Percentiles rank a stretch among this genome's conserved stretches.
Evolutionary conservation across 352 stramenopile species (phyloP).

Genomic region (Pythium rhizo-oryzae): DNA sequence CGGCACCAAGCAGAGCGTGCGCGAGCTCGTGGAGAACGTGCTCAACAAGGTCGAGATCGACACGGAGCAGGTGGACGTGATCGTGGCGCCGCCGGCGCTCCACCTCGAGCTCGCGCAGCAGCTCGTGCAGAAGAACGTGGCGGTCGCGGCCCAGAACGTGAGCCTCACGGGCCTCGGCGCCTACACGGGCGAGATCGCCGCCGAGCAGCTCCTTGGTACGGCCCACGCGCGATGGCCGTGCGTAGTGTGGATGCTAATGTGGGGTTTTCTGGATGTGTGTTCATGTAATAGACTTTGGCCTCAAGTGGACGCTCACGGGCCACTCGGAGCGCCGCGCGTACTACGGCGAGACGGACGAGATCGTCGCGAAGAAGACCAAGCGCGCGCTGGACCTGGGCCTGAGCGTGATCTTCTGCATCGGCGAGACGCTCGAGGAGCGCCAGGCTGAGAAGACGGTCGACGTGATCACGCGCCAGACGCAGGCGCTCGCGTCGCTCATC

Average conservation of each 20-base stretch:
- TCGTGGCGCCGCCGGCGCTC: conserved; percentile 67
- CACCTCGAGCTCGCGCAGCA: conserved; percentile 51
- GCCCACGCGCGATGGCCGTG: not conserved
- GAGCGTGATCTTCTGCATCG: conserved; percentile 97
- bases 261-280: conserved; percentile 42
- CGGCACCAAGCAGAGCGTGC: conserved; percentile 80
- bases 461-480: conserved; percentile 95
- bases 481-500: conserved; percentile 90
- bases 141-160: conserved; percentile 67
- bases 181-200: conserved; percentile 91
- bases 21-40: conserved; percentile 74
- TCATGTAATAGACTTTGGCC: conserved; percentile 71
- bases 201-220: conserved; percentile 88
- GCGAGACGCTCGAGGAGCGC: conserved; percentile 93
- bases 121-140: conserved; percentile 61
- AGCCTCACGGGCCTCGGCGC: conserved; percentile 85
- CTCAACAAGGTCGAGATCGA: conserved; percentile 77
- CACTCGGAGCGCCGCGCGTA: conserved; percentile 94
- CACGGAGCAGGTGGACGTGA: conserved; percentile 67
- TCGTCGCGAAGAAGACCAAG: conserved; percentile 95
- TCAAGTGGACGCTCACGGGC: conserved; percentile 87
- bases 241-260: conserved; percentile 43
- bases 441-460: conserved; percentile 89
- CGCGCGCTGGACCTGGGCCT: conserved; percentile 88
- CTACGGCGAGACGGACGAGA: conserved; percentile 92